Evolutionary conservation across 108 stramenopile genomes (phyloP).

Genomic region (Craspedostauros australis): DNA sequence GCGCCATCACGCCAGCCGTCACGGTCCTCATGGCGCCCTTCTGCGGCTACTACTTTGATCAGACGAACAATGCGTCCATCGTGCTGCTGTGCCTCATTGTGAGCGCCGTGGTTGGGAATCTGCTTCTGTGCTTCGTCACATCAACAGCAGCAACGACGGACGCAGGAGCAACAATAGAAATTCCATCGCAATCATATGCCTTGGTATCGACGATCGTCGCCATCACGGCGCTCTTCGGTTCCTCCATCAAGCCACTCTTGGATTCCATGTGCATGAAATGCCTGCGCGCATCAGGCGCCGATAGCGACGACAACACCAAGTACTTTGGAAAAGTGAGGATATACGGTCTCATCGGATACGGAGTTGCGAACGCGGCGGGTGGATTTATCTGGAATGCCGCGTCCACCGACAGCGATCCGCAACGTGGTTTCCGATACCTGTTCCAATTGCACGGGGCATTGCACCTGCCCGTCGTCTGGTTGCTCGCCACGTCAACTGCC

Average conservation of each 20-base stretch:
- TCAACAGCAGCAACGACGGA: no score
- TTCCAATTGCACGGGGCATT: slow-evolving; percentile 8
- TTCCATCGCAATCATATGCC: no score
- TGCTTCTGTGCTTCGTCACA: no score
- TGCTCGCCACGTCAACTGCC: no score
- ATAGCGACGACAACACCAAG: slow-evolving; percentile 51
- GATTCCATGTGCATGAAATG: slow-evolving; percentile 84
- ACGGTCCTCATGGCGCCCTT: slow-evolving; percentile 88
- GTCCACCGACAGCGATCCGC: no score
- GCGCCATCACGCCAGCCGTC: slow-evolving; percentile 86
- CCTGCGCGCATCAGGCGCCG: no score
- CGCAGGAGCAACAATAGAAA: no score
- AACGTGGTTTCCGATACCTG: no score
- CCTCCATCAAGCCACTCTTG: slow-evolving; percentile 86
- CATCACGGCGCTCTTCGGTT: slow-evolving; percentile 81
- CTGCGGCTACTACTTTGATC: slow-evolving; percentile 82
- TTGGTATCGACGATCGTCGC: no score
- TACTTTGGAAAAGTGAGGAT: slow-evolving; percentile 86
- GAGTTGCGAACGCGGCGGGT: slow-evolving; percentile 68
- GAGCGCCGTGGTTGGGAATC: no score
- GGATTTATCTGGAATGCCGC: no score
- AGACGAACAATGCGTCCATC: slow-evolving; percentile 48
- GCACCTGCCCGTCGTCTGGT: slow-evolving; percentile 8
- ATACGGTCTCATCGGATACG: slow-evolving; percentile 93
- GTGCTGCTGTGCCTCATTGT: no score